Base-by-base conservation (phyloP, 163 green algal species). In the Trebouxiophyceae sp. region DNA sequence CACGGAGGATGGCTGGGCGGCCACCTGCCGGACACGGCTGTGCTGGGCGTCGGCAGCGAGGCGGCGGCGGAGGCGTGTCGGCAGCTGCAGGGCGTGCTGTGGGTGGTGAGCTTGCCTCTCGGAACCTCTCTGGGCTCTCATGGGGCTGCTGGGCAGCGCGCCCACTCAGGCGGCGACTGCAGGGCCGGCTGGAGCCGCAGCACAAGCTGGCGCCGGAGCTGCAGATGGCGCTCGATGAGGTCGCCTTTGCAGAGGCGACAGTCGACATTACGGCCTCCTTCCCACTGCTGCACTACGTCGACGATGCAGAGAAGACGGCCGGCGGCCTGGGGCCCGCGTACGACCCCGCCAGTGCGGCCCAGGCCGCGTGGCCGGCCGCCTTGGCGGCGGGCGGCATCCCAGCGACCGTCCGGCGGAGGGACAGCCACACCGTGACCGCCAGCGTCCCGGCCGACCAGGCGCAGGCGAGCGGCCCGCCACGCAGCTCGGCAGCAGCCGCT, bases 21-120 rank as follows among this genome's bases (percentile, higher is more conserved):
- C 24, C 72, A 78, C 60, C n/a, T 83, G 12, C 73, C 73, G 1
- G 57, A 81, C 46, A 54, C 58, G 57, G 61, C 65, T 0, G 45
- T 75, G 34, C 50, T 81, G 39, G 56, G 77, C 27, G 55, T 83
- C n/a, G 76, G 65, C 3, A 24, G 34, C 3, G 8, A 24, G 2
- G 27, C 55, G 2, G 33, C 45, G 12, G 65, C 54, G 5, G 39
- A 32, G 1, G 58, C 50, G 27, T 4, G 69, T 22, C 31, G 34
- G 22, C 27, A 33, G 4, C 30, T 60, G 29, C 44, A 45, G 0
- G 54, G 47, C 20, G 64, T 72, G 20, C 23, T 73, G 7, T 69
- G 70, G 60, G 23, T 77, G 65, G 70, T 71, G 50, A 62, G 69
- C n/a, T n/a, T n/a, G n/a, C n/a, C n/a, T n/a, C n/a, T n/a, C n/a